Conservation (phyloP, 805 yeast species). For the Kurtzmaniella fragi region DNA sequence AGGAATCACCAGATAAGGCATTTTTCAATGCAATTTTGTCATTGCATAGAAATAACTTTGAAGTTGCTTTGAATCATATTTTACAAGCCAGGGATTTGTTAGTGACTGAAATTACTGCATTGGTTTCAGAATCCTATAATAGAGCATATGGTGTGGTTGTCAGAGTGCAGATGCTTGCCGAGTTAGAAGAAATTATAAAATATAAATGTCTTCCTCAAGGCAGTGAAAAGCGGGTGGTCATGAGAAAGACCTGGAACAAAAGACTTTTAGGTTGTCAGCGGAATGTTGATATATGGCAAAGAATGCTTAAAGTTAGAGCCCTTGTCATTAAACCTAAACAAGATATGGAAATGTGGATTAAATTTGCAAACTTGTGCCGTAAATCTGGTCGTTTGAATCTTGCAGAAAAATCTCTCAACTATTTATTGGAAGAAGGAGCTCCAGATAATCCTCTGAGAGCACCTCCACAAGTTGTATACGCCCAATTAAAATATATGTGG, state of each 20-base stretch:
- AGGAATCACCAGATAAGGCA: constrained; percentile 90
- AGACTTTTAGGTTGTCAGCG: constrained; percentile 90
- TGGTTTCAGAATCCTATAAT: constrained; percentile 92
- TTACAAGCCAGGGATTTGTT: constrained; percentile 80
- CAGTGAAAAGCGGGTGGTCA: constrained; percentile 69
- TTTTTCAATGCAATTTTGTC: constrained; percentile 89
- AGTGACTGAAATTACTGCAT: constrained; percentile 89
- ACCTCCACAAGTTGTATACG: constrained; percentile 95
- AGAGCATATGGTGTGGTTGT: constrained; percentile 97
- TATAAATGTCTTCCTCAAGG: constrained; percentile 83
- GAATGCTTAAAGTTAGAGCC: constrained; percentile 89
- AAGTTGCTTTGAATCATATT: constrained; percentile 74
- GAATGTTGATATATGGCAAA: constrained; percentile 98
- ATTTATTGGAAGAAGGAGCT: constrained; percentile 70
- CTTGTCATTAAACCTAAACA: constrained; percentile 91
- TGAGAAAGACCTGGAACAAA: constrained; percentile 92
- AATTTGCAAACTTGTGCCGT: constrained; percentile 92
- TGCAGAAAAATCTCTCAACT: constrained; percentile 86
- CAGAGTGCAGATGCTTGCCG: constrained; percentile 95
- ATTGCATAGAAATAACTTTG: constrained; percentile 81
- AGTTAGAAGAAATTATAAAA: constrained; percentile 87
- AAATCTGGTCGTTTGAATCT: constrained; percentile 88
- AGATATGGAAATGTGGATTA: constrained; percentile 97
- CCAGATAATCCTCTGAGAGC: constrained; percentile 67
- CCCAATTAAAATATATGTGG: constrained; percentile 96